Base-by-base conservation (phyloP, 768 basidiomycete species). In the Cyclocybe aegerita region DNA sequence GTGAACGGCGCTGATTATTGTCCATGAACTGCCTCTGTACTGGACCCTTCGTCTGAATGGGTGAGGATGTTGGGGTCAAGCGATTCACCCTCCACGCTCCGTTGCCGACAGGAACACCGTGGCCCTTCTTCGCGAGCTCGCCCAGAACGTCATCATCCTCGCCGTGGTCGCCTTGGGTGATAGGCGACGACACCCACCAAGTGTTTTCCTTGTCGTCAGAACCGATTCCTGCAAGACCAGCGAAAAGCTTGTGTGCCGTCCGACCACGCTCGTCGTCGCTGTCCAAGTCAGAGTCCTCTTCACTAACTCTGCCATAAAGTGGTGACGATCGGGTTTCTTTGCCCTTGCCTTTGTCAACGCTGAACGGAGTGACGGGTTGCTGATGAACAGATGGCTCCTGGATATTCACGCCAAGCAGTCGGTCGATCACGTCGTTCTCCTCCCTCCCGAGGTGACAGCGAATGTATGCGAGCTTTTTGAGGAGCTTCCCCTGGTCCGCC, bases 211-310 rank as follows among this genome's bases (percentile, higher is more conserved):
- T 65, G 43, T 66, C 69, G 9, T 51, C 44, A 17, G 54, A 39
- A 15, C 67, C 63, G 2, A 73, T 63, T 2, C 70, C 69, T 3
- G 73, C 70, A 9, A 69, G 63, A 1, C 61, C 57, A 0, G 77
- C 81, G 52, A 86, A 88, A 3, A 88, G 60, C 4, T 62, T 51
- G 55, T 85, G 78, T 0, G 85, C 83, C 6, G 80, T 84, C 45
- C 74, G 69, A 11, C 75, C 81, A 14, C 77, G 74, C n/a, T 76
- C 80, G 41, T 79, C 78, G 39, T 80, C 79, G 39, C 70, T 71
- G 35, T 69, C 71, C 9, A 57, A 59, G 46, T 71, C 66, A 2
- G 68, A 64, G 30, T 69, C 69, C 7, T 70, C 70, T 17, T 67
- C 68, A 44, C 65, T 70, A 15, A 68, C 69, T 30, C 52, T 58